Conservation (phyloP, 768 basidiomycete genomes). For the Harrya chromipes region DNA sequence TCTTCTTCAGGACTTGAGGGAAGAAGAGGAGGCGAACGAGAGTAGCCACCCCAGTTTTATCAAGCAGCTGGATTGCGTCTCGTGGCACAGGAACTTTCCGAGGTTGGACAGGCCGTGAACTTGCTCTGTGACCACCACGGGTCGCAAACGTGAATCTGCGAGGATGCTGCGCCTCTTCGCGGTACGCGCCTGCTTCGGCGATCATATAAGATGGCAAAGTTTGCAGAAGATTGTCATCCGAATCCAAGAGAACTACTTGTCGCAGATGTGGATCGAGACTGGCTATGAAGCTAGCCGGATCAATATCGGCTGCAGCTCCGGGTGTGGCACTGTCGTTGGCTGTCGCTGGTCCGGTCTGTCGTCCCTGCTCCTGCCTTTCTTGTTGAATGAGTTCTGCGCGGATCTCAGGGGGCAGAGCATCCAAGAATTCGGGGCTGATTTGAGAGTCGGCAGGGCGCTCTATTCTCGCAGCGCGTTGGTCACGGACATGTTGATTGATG, state of each 20-base stretch:
- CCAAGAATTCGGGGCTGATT: conserved; percentile 93
- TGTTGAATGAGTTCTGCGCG: conserved; percentile 97
- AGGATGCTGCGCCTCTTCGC: conserved; percentile 48
- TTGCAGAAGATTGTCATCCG: conserved; percentile 81
- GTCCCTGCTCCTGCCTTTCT: conserved; percentile 78
- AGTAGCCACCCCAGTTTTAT: conserved; percentile 83
- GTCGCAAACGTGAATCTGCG: conserved; percentile 32
- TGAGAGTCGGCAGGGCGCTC: conserved; percentile 79
- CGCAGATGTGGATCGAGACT: conserved; percentile 87
- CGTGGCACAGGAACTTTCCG: conserved; percentile 60
- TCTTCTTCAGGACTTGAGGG: conserved; percentile 88
- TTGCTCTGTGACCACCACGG: conserved; percentile 26
- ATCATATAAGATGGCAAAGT: conserved; percentile 82
- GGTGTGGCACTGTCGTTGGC: conserved; percentile 28
- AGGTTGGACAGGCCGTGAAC: conserved; percentile 28
- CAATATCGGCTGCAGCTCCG: conserved; percentile 65
- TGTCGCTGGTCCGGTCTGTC: conserved; percentile 41
- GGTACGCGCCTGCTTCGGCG: conserved; percentile 74
- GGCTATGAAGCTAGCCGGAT: conserved; percentile 88
- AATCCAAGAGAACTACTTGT: conserved; percentile 86
- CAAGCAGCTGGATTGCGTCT: conserved; percentile 91
- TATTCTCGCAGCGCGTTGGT: conserved; percentile 75
- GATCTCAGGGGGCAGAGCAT: conserved; percentile 94
- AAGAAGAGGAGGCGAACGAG: conserved; percentile 94
- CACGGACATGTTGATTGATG: conserved; percentile 93